Evolutionary conservation across 495 filamentous ascomycete genomes (phyloP).

Genomic region (Stereocaulon alpinum): DNA sequence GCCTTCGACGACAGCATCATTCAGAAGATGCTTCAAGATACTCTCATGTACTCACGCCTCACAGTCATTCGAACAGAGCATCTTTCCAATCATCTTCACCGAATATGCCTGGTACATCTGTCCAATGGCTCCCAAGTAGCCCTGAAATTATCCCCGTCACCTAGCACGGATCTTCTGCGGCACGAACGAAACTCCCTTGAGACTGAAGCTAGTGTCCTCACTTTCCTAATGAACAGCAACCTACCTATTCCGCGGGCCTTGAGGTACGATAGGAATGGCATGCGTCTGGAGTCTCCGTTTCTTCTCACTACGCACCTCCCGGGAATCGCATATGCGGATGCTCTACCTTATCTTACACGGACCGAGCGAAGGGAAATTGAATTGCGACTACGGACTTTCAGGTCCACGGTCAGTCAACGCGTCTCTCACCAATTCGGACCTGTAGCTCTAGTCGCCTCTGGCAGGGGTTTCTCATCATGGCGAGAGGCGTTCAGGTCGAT

Average conservation of each 20-base stretch:
- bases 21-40: slow-evolving; percentile 33
- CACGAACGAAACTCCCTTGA: slow-evolving; percentile 47
- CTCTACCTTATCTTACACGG: slow-evolving; percentile 29
- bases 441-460: slow-evolving; percentile 37
- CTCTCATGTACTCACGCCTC: slow-evolving; percentile 32
- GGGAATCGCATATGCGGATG: slow-evolving; percentile 36
- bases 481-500: slow-evolving; percentile 48
- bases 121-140: slow-evolving; percentile 44
- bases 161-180: slow-evolving; percentile 43
- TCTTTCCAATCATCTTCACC: slow-evolving; percentile 41
- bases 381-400: slow-evolving; percentile 29
- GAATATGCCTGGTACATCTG: slow-evolving; percentile 41
- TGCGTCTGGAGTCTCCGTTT: slow-evolving; percentile 34
- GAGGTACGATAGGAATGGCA: slow-evolving; percentile 37
- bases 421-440: slow-evolving; percentile 40
- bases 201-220: slow-evolving; percentile 44
- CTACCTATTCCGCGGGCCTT: slow-evolving; percentile 43
- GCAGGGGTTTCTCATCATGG: slow-evolving; percentile 47
- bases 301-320: slow-evolving; percentile 40
- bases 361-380: slow-evolving; percentile 37
- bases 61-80: slow-evolving; percentile 35
- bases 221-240: slow-evolving; percentile 37
- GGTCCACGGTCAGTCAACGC: slow-evolving; percentile 30
- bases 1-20: slow-evolving; percentile 23
- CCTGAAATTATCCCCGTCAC: slow-evolving; percentile 43